These are phyloP conservation scores for Papilionanthe hybrid DNA, from an alignment of 116 monocot species.

Conservation along the genomic window DNA sequence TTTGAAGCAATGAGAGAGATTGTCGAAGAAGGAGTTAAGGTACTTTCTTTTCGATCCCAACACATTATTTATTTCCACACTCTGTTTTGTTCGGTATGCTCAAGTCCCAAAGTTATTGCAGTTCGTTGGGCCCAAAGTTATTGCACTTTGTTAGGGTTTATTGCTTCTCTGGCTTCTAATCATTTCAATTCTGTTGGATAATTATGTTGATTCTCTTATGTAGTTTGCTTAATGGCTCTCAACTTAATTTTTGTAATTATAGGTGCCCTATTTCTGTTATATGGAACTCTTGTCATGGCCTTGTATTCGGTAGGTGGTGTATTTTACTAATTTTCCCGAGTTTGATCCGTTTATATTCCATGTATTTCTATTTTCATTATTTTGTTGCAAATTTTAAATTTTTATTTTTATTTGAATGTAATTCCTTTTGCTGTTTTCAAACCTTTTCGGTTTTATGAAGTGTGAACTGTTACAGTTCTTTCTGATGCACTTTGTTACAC, in stretches of 20 bases:
- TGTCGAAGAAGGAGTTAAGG: not conserved
- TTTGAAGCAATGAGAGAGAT: not conserved
- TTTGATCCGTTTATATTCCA: too few relatives aligned
- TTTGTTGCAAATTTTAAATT: not conserved
- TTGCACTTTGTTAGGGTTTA: not conserved
- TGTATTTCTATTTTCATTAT: not conserved
- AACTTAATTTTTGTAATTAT: not conserved
- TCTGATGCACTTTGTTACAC: not conserved
- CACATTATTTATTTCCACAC: not conserved
- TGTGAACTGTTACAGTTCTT: not conserved
- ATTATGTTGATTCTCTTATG: not conserved
- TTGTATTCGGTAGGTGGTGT: too few relatives aligned
- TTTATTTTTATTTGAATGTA: not conserved
- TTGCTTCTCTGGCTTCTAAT: not conserved
- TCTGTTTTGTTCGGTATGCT: not conserved
- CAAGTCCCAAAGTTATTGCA: not conserved
- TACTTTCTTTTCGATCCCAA: not conserved
- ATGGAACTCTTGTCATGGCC: too few relatives aligned
- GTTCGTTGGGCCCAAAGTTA: not conserved
- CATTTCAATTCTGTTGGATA: not conserved
- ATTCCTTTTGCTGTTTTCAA: not conserved
- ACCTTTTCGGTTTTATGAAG: not conserved
- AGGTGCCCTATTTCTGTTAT: too few relatives aligned
- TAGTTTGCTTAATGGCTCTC: not conserved
- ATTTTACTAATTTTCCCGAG: too few relatives aligned